These are phyloP conservation scores for Geosmithia flava DNA, from an alignment of 2,329 filamentous ascomycete genomes.

Conservation along the genomic window DNA sequence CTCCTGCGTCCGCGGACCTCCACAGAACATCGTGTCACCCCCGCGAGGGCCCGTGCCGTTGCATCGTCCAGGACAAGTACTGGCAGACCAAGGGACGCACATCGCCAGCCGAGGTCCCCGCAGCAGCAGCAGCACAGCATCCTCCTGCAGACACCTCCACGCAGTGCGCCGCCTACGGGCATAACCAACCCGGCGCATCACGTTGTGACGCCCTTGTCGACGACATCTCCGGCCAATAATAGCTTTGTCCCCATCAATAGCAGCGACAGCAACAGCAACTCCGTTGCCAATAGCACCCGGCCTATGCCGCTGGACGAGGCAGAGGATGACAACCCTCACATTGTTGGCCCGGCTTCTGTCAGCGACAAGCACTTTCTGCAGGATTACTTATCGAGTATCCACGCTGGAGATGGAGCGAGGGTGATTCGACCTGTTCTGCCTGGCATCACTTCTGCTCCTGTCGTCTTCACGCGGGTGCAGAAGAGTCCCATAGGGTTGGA, in stretches of 20 bases:
- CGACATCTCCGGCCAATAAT: not conserved
- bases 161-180: not conserved
- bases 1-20: constrained; percentile 4
- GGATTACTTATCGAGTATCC: constrained; percentile 34
- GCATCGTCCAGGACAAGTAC: no score
- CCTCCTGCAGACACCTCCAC: not conserved
- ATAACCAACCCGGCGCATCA: not conserved
- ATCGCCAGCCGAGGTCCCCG: not conserved
- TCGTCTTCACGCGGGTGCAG: constrained; percentile 32
- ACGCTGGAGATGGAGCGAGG: constrained; percentile 9
- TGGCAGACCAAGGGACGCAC: no score
- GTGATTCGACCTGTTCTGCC: constrained; percentile 17
- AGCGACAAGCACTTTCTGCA: constrained; percentile 48
- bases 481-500: constrained; percentile 30
- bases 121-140: not conserved
- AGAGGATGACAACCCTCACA: constrained; percentile 32
- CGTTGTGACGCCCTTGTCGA: not conserved
- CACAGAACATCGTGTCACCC: not conserved
- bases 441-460: constrained; percentile 19
- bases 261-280: not conserved
- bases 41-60: not conserved
- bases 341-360: constrained; percentile 46
- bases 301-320: constrained; percentile 20
- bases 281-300: constrained; percentile 6
- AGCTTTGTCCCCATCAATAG: not conserved